These are phyloP conservation scores for Cokeromyces recurvatus DNA, from an alignment of 371 early-diverging fungal genomes.

Conservation along the genomic window DNA sequence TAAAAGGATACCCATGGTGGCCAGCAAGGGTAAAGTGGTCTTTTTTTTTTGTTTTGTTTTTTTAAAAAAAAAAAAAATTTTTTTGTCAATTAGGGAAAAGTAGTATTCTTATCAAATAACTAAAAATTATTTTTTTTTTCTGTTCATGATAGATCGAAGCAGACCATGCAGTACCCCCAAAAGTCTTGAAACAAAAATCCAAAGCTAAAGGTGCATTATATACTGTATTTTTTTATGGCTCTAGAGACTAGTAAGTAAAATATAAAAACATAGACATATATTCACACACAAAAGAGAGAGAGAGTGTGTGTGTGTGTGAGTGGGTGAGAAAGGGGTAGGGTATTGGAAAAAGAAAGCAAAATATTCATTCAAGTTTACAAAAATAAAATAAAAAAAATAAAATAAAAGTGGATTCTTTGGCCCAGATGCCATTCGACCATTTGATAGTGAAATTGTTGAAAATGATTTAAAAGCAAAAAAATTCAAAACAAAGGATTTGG, in stretches of 20 bases:
- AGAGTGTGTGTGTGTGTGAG: neutral
- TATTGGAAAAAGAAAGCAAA: no score
- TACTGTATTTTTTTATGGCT: conserved; percentile 68
- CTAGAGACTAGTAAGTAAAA: conserved; percentile 66
- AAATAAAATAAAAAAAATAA: neutral
- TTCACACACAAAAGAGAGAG: no score
- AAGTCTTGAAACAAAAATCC: conserved; percentile 52
- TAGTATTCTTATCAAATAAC: no score
- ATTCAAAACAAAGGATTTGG: conserved; percentile 31
- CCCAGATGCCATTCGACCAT: conserved; percentile 29
- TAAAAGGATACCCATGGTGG: conserved; percentile 81
- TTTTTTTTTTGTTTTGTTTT: no score
- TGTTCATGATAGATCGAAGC: conserved; percentile 47
- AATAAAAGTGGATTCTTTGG: conserved; percentile 35
- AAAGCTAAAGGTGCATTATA: conserved; percentile 50
- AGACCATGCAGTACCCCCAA: conserved; percentile 47
- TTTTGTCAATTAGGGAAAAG: no score
- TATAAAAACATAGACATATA: neutral
- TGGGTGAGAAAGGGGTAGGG: neutral
- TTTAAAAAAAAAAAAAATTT: conserved; percentile 2
- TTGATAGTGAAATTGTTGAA: conserved; percentile 21
- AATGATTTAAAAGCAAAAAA: conserved; percentile 30
- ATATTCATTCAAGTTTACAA: neutral
- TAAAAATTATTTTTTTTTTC: neutral
- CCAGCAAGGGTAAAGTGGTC: conserved; percentile 68